Percentiles rank a stretch among this genome's conserved stretches.
Conservation (phyloP, 352 stramenopile genomes). For the Phytopythium helicoides region DNA sequence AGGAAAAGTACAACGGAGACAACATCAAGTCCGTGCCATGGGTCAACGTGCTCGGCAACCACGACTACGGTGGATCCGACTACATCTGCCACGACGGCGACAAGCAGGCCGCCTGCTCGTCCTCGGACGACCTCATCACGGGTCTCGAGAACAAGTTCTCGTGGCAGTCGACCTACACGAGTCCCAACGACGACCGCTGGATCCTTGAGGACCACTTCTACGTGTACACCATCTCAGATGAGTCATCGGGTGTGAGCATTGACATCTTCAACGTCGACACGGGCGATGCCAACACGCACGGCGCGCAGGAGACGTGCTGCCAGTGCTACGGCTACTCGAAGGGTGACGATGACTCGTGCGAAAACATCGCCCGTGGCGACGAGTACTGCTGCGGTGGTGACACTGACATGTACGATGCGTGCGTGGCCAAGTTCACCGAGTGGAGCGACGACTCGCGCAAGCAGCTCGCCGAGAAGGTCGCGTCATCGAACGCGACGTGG, state of each 20-base stretch:
- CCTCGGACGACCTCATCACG: slow-evolving; percentile 17
- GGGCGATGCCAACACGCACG: slow-evolving; percentile 49
- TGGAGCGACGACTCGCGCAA: slow-evolving; percentile 50
- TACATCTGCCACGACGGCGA: slow-evolving; percentile 50
- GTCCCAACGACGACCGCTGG: slow-evolving; percentile 53
- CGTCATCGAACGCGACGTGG: slow-evolving; percentile 54
- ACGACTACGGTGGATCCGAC: slow-evolving; percentile 60
- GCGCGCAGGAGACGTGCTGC: slow-evolving; percentile 45
- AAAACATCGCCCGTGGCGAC: slow-evolving; percentile 34
- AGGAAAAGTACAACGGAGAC: slow-evolving; percentile 50
- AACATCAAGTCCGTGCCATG: slow-evolving; percentile 50
- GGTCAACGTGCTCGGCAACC: slow-evolving; percentile 70
- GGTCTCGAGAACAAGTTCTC: slow-evolving; percentile 39
- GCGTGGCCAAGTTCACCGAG: slow-evolving; percentile 31
- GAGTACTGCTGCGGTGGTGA: slow-evolving; percentile 34
- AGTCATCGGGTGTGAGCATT: slow-evolving; percentile 35
- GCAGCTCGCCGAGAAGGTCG: slow-evolving; percentile 36
- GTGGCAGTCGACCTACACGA: slow-evolving; percentile 48
- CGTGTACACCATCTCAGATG: slow-evolving; percentile 41
- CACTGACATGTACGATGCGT: slow-evolving; percentile 38
- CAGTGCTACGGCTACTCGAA: slow-evolving; percentile 58
- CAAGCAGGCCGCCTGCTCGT: slow-evolving; percentile 22
- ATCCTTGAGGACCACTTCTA: slow-evolving; percentile 59
- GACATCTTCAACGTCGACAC: slow-evolving; percentile 65
- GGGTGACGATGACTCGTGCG: slow-evolving; percentile 32